Evolutionary conservation across 495 filamentous ascomycete genomes (phyloP).

Genomic region (Eremomyces bilateralis): DNA sequence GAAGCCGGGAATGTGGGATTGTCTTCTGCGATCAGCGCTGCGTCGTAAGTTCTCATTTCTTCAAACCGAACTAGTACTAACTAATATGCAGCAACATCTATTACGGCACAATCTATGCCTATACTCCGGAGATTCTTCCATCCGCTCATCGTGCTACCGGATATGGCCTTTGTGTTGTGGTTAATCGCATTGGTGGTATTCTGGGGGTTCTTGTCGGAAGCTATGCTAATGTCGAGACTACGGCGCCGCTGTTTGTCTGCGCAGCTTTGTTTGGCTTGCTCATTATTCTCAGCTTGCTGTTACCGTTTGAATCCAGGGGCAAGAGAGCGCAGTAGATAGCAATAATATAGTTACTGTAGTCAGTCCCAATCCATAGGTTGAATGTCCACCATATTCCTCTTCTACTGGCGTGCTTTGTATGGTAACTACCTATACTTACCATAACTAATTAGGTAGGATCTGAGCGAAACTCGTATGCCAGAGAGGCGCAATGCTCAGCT

Average conservation of each 20-base stretch:
- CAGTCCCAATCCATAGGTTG: no score
- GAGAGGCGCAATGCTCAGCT: no score
- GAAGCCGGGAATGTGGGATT: conserved; percentile 22
- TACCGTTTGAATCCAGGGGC: conserved; percentile 18
- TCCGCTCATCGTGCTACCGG: conserved; percentile 24
- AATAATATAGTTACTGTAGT: no score
- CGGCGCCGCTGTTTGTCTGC: conserved; percentile 21
- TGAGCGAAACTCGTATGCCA: no score
- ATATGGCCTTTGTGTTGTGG: conserved; percentile 21
- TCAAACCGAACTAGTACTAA: neutral
- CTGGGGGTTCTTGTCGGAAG: conserved; percentile 20
- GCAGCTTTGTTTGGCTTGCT: conserved; percentile 17
- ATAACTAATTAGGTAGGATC: no score
- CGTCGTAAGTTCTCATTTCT: conserved; percentile 7
- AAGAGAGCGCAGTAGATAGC: conserved; percentile 10
- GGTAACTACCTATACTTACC: no score
- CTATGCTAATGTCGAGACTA: conserved; percentile 19
- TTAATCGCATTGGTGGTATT: conserved; percentile 22
- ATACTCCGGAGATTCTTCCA: conserved; percentile 25
- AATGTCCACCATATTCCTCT: no score
- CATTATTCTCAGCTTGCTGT: conserved; percentile 17
- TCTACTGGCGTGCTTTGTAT: no score
- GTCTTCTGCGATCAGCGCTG: conserved; percentile 21
- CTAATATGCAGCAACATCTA: conserved; percentile 19
- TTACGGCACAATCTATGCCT: conserved; percentile 26